Conservation (phyloP, 2,329 filamentous ascomycete genomes). For the Paecilomyces sp. region DNA sequence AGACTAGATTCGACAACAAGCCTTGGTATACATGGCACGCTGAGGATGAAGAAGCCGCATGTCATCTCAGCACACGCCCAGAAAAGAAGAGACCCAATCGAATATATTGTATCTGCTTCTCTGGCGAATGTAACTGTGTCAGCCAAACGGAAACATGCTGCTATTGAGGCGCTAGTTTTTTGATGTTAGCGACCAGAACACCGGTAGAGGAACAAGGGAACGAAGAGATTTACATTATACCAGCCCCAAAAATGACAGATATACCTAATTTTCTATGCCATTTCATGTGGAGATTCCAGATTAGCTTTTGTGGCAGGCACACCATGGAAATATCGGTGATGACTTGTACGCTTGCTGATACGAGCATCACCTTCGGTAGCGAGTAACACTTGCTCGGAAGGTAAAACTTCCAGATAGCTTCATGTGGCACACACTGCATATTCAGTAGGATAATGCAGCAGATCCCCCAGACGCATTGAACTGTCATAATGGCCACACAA, state of each 20-base stretch:
- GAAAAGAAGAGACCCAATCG: slow-evolving; percentile 34
- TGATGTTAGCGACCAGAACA: background rate
- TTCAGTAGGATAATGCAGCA: slow-evolving; percentile 25
- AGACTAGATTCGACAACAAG: slow-evolving; percentile 21
- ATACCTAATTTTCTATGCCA: background rate
- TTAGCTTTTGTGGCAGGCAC: background rate
- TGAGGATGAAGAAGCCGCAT: slow-evolving; percentile 38
- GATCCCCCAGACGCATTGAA: slow-evolving; percentile 8
- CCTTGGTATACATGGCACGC: slow-evolving; percentile 34
- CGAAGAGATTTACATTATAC: background rate
- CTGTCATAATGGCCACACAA: background rate
- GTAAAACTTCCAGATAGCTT: slow-evolving; percentile 27
- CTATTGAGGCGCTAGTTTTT: background rate
- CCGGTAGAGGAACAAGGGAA: background rate
- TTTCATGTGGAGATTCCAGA: background rate
- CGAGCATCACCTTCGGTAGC: slow-evolving; percentile 7
- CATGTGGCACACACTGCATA: slow-evolving; percentile 26
- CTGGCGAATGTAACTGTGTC: background rate
- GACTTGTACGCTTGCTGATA: background rate
- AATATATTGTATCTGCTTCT: slow-evolving; percentile 24
- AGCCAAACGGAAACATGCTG: background rate
- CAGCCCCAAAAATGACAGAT: background rate
- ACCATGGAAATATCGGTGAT: background rate
- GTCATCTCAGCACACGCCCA: slow-evolving; percentile 42
- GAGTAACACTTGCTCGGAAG: slow-evolving; percentile 24